Evolutionary conservation across 2,329 filamentous ascomycete genomes (phyloP).

Genomic region (Aplosporella prunicola): DNA sequence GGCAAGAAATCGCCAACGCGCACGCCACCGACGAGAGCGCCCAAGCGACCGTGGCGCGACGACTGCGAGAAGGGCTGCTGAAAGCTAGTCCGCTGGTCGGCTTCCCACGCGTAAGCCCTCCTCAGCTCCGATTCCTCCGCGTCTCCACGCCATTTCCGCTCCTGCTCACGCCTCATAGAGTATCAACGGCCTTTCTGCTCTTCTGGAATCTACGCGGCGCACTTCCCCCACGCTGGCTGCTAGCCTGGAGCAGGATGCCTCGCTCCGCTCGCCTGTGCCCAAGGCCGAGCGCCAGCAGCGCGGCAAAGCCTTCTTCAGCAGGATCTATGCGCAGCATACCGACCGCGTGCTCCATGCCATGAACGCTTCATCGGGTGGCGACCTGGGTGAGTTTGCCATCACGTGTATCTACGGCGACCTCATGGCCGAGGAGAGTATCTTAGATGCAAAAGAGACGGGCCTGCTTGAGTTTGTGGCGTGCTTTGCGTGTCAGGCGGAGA

Average conservation of each 20-base stretch:
- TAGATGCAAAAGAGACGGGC: slow-evolving; percentile 4
- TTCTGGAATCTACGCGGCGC: neutral
- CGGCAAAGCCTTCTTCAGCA: slow-evolving; percentile 10
- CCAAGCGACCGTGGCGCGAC: slow-evolving; percentile 1
- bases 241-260: neutral
- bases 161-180: neutral
- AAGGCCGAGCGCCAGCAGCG: neutral
- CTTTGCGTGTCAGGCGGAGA: slow-evolving; percentile 1
- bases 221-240: neutral
- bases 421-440: slow-evolving; percentile 2
- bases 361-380: slow-evolving; percentile 7
- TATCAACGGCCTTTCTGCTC: slow-evolving; percentile 9
- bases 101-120: slow-evolving; percentile 4
- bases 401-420: slow-evolving; percentile 11
- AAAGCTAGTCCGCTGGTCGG: slow-evolving; percentile 9
- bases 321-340: slow-evolving; percentile 10
- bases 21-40: neutral
- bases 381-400: slow-evolving; percentile 10
- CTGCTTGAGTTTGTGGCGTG: slow-evolving; percentile 7
- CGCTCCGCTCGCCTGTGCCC: neutral
- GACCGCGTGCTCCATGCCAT: slow-evolving; percentile 6
- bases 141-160: neutral
- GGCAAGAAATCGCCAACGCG: neutral
- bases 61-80: slow-evolving; percentile 3
- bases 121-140: neutral